Conservation (phyloP, 2,329 filamentous ascomycete species). For the Exophiala spinifera region DNA sequence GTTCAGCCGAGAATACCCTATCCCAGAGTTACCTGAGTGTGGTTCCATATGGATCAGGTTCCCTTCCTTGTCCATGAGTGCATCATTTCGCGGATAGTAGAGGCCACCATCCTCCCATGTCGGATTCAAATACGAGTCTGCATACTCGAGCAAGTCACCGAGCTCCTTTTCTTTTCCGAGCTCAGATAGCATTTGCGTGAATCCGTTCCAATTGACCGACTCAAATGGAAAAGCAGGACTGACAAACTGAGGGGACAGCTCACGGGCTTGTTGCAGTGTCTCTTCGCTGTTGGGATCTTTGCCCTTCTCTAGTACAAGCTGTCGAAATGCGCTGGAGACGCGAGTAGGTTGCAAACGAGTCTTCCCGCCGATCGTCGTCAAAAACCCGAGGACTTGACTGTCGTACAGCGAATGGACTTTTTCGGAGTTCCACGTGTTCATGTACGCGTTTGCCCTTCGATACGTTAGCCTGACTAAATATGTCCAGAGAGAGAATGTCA, state of each 20-base stretch:
- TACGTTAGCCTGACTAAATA: neutral
- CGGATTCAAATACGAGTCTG: slow-evolving; percentile 15
- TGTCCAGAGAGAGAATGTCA: neutral
- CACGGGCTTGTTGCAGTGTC: slow-evolving; percentile 4
- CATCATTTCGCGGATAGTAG: slow-evolving; percentile 22
- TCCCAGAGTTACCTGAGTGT: slow-evolving; percentile 18
- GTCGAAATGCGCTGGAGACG: slow-evolving; percentile 21
- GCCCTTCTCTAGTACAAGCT: neutral
- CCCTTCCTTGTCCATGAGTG: slow-evolving; percentile 9
- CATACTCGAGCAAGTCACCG: slow-evolving; percentile 14
- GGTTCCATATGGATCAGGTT: slow-evolving; percentile 17
- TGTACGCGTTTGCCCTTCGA: slow-evolving; percentile 34
- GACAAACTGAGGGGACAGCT: neutral
- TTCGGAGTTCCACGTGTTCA: slow-evolving; percentile 39
- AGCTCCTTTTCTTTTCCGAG: slow-evolving; percentile 16
- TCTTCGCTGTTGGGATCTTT: slow-evolving; percentile 1
- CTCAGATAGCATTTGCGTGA: slow-evolving; percentile 35
- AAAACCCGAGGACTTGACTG: slow-evolving; percentile 30
- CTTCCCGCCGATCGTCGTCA: slow-evolving; percentile 29
- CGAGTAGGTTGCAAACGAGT: slow-evolving; percentile 28
- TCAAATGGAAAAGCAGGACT: slow-evolving; percentile 13
- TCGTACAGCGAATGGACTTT: slow-evolving; percentile 31
- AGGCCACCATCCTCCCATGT: slow-evolving; percentile 21
- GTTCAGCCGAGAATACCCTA: slow-evolving; percentile 23
- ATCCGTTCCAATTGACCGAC: slow-evolving; percentile 32